Evolutionary conservation across 2,329 filamentous ascomycete species (phyloP), one percentile per base, ranked within the genome.

Genomic region (Pseudophaeomoniella oleicola): DNA sequence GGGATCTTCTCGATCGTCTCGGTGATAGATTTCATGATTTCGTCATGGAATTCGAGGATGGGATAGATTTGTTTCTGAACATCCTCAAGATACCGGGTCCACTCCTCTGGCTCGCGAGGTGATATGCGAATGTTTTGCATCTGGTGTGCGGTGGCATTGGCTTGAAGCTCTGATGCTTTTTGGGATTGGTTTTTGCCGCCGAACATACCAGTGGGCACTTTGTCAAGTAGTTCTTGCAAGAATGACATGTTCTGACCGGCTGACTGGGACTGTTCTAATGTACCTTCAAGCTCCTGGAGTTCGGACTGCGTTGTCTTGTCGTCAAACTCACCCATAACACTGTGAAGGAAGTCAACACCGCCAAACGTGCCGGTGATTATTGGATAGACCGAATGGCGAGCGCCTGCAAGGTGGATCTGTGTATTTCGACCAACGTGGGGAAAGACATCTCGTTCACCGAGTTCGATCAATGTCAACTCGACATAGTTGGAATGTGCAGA

Each of bases 301-400:
- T 96, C 88, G 42, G 83, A 90, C 55, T 94, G 87, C 18, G 80
- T 87, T 41, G 87, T 66, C 63, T 94, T 94, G 59, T 94, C 87
- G 29, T 80, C 81, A 36, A 94, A 75, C 47, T 78, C 74, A 37
- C 74, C 74, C 45, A 75, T 82, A 18, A 93, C 86, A 5, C 32
- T 34, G 62, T 93, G 85, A 42, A 94, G 64, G 61, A 94, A 94
- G 52, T 94, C 88, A 11, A 94, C 87, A 44, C 87, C 87, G 42
- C 87, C 87, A 57, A 94, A 94, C 4, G 87, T 94, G 41, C 88
- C 87, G 1, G 87, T 94, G 32, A 93, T 71, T 42, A 88, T 64
- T 4, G 87, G 87, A 49, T 81, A 94, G 42, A 94, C 82, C 3
- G 68, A 52, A 19, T 66, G 53, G 15, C 68, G 67, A 39, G 72